Evolutionary conservation across 2,329 filamentous ascomycete species (phyloP).

Genomic region (Venturia nashicola): DNA sequence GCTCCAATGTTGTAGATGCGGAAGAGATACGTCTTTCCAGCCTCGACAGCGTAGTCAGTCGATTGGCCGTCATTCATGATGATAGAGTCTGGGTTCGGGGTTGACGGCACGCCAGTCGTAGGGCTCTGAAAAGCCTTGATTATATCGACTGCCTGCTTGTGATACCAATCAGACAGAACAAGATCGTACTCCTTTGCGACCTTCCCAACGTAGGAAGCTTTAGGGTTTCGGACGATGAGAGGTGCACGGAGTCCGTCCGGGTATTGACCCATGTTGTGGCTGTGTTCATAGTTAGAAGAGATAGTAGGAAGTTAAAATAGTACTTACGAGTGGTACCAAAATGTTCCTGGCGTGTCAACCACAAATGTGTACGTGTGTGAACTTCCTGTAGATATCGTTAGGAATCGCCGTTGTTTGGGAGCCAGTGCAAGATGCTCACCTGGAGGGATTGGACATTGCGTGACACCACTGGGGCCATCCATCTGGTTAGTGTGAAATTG

Average conservation of each 20-base stretch:
- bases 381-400: neutral
- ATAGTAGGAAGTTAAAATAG: constrained; percentile 16
- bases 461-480: constrained; percentile 7
- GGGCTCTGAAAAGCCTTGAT: neutral
- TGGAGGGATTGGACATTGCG: constrained; percentile 8
- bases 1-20: constrained; percentile 59
- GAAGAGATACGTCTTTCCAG: constrained; percentile 49
- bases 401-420: constrained; percentile 41
- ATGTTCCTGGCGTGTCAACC: constrained; percentile 37
- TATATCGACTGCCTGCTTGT: constrained; percentile 39
- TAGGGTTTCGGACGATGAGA: constrained; percentile 50
- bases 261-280: constrained; percentile 48
- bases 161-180: constrained; percentile 61
- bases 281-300: constrained; percentile 20
- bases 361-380: neutral
- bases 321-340: constrained; percentile 50
- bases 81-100: constrained; percentile 53
- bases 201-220: constrained; percentile 38
- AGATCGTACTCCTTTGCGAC: constrained; percentile 45
- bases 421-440: constrained; percentile 37
- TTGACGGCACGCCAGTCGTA: constrained; percentile 22
- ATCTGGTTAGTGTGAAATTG: constrained; percentile 31
- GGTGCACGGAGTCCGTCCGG: constrained; percentile 58
- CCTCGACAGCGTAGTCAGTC: constrained; percentile 29
- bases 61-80: constrained; percentile 51